These are phyloP conservation scores for Cystofilobasidium capitatum DNA, from an alignment of 768 basidiomycete genomes.

Conservation along the genomic window DNA sequence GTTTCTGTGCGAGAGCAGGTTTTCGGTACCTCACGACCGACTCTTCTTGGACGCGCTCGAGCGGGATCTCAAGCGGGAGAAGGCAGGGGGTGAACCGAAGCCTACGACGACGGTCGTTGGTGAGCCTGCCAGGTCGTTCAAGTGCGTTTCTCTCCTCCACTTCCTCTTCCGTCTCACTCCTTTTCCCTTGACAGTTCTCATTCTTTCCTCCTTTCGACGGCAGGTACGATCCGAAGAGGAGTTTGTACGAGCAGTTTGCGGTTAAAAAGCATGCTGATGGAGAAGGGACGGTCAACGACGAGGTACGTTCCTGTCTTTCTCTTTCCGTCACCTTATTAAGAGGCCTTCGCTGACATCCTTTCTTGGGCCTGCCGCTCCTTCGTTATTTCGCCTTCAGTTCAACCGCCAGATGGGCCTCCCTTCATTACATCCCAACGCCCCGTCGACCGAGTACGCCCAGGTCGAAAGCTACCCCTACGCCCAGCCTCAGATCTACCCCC, in stretches of 20 bases:
- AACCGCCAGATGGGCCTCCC: slow-evolving; percentile 5
- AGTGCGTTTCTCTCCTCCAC: slow-evolving; percentile 33
- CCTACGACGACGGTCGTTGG: slow-evolving; percentile 65
- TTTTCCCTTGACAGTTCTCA: not conserved
- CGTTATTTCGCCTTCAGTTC: too few relatives aligned
- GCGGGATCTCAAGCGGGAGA: slow-evolving; percentile 90
- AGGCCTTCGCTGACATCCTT: too few relatives aligned
- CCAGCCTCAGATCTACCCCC: too few relatives aligned
- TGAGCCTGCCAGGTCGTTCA: slow-evolving; percentile 80
- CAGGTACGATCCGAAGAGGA: slow-evolving; percentile 68
- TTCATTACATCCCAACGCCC: too few relatives aligned
- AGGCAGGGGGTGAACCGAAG: slow-evolving; percentile 59
- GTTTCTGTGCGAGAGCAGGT: slow-evolving; percentile 48
- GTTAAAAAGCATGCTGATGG: slow-evolving; percentile 22
- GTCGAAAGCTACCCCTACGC: too few relatives aligned
- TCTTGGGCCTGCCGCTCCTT: too few relatives aligned
- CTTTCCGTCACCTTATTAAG: not conserved
- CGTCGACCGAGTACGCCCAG: too few relatives aligned
- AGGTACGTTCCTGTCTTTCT: not conserved
- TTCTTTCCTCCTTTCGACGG: not conserved
- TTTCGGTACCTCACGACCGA: slow-evolving; percentile 91
- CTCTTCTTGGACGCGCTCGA: slow-evolving; percentile 94
- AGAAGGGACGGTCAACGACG: not conserved
- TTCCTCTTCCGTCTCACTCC: not conserved
- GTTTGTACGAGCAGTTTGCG: slow-evolving; percentile 80